These are phyloP conservation scores for Kuraishia borneana DNA, from an alignment of 805 yeast genomes.

Conservation along the genomic window DNA sequence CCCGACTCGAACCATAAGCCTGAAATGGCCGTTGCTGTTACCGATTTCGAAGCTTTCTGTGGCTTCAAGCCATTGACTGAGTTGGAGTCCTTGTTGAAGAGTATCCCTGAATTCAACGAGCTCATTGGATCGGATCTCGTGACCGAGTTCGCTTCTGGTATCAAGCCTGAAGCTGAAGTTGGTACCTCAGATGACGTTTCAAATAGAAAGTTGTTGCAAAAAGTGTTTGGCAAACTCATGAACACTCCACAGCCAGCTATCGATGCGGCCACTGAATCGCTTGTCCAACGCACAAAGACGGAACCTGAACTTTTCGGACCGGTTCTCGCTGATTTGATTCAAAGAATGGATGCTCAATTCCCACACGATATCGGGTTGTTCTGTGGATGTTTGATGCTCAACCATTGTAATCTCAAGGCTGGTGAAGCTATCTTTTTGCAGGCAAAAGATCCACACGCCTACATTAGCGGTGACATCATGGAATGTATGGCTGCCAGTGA, in stretches of 20 bases:
- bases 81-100: conserved; percentile 54
- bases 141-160: conserved; percentile 38
- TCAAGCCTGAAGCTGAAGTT: conserved; percentile 29
- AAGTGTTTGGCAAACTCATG: conserved; percentile 78
- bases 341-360: conserved; percentile 75
- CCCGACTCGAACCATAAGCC: conserved; percentile 99
- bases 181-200: conserved; percentile 40
- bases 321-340: conserved; percentile 60
- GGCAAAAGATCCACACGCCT: conserved; percentile 98
- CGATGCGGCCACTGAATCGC: conserved; percentile 41
- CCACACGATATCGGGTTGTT: conserved; percentile 92
- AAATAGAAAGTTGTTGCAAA: conserved; percentile 60
- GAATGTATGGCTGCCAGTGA: conserved; percentile 99
- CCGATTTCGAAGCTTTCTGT: conserved; percentile 94
- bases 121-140: conserved; percentile 57
- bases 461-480: conserved; percentile 92
- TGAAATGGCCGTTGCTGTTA: conserved; percentile 98
- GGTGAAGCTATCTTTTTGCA: conserved; percentile 97
- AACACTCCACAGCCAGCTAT: conserved; percentile 57
- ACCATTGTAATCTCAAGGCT: conserved; percentile 68
- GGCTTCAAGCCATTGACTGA: conserved; percentile 89
- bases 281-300: conserved; percentile 53
- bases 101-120: conserved; percentile 65
- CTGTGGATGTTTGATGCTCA: conserved; percentile 88
- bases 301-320: conserved; percentile 48